A percentile compares a stretch with the other conserved stretches of the same genome.
These are phyloP conservation scores for Sporobolomyces pararoseus DNA, from an alignment of 768 basidiomycete genomes.

Conservation along the genomic window DNA sequence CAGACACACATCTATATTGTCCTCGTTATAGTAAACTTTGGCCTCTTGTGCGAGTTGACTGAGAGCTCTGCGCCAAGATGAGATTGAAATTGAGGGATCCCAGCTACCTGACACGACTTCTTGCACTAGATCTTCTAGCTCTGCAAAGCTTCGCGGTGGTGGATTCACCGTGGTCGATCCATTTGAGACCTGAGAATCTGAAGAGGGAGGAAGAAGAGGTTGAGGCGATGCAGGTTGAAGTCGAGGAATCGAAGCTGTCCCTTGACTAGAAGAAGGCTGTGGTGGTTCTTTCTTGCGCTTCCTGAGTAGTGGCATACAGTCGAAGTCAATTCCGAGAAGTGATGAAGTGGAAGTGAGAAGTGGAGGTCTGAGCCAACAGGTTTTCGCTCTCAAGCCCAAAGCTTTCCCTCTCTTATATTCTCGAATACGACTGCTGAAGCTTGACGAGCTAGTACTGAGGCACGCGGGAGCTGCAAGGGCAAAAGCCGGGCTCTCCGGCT, in stretches of 20 bases:
- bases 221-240: not conserved
- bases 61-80: not conserved
- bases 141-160: conserved; percentile 4
- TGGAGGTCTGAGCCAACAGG: not conserved
- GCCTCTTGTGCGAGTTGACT: conserved; percentile 9
- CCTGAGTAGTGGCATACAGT: not conserved
- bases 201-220: not conserved
- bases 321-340: too few relatives aligned
- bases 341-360: too few relatives aligned
- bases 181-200: too few relatives aligned
- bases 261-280: not conserved
- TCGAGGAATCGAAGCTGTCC: too few relatives aligned
- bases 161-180: too few relatives aligned
- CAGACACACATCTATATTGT: conserved; percentile 18
- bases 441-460: too few relatives aligned
- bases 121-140: conserved; percentile 26
- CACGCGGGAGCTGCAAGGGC: too few relatives aligned
- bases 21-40: conserved; percentile 13
- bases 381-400: too few relatives aligned
- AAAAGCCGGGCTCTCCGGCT: too few relatives aligned
- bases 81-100: not conserved
- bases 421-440: too few relatives aligned
- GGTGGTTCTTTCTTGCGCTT: not conserved
- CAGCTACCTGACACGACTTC: conserved; percentile 10
- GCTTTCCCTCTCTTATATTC: too few relatives aligned